These are phyloP conservation scores for Hyaloscypha variabilis DNA, from an alignment of 495 filamentous ascomycete genomes.

Conservation along the genomic window DNA sequence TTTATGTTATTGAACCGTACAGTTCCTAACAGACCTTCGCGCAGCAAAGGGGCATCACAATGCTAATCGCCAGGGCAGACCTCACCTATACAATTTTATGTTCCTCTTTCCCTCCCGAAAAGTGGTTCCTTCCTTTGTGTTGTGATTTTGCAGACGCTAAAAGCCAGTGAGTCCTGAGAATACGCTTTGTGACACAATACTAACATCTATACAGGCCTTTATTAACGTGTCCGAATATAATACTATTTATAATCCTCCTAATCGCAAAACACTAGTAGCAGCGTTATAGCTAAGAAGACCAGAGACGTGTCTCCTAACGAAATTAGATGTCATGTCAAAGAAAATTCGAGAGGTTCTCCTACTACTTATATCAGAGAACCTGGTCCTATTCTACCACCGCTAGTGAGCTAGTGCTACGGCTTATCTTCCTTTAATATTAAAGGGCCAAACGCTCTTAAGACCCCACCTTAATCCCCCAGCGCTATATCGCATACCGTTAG, in stretches of 20 bases:
- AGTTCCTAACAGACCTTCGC: background rate
- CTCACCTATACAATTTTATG: too few species aligned
- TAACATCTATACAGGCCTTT: conserved; percentile 1
- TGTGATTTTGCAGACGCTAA: too few species aligned
- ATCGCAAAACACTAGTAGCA: conserved; percentile 1
- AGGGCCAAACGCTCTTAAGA: background rate
- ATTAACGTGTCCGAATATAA: conserved; percentile 2
- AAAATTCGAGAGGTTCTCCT: conserved; percentile 8
- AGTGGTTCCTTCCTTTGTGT: too few species aligned
- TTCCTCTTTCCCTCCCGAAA: too few species aligned
- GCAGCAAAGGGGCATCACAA: too few species aligned
- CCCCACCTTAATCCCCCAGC: conserved; percentile 14
- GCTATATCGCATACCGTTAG: conserved; percentile 13
- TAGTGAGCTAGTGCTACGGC: conserved; percentile 1
- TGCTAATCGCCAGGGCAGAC: too few species aligned
- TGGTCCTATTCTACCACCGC: background rate
- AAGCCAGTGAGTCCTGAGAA: conserved; percentile 1
- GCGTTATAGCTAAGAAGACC: background rate
- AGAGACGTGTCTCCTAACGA: background rate
- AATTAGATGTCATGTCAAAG: background rate
- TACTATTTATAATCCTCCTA: background rate
- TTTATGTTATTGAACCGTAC: background rate
- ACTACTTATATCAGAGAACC: too few species aligned
- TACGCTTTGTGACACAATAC: conserved; percentile 1
- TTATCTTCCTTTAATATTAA: background rate